Evolutionary conservation across 768 basidiomycete species (phyloP).

Genomic region (Suillus discolor): DNA sequence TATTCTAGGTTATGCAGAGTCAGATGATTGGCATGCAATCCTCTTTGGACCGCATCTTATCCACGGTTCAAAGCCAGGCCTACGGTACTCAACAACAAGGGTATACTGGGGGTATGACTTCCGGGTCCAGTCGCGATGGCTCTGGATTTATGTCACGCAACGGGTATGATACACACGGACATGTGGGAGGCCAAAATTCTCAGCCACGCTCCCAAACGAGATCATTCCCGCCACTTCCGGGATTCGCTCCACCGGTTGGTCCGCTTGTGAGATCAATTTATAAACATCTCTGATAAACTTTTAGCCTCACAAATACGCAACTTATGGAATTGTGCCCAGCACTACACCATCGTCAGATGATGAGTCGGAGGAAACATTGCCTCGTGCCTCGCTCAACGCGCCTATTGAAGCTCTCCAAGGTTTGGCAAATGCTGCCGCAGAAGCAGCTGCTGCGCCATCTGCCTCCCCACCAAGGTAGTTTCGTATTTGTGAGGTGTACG

Average conservation of each 20-base stretch:
- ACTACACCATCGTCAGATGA: slow-evolving; percentile 87
- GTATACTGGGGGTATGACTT: slow-evolving; percentile 16
- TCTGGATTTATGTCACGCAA: slow-evolving; percentile 33
- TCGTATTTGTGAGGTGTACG: not conserved
- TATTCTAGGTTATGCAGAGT: slow-evolving; percentile 79
- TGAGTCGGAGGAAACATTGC: slow-evolving; percentile 88
- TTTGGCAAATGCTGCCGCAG: slow-evolving; percentile 92
- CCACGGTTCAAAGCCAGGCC: slow-evolving; percentile 54
- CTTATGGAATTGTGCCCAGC: slow-evolving; percentile 87
- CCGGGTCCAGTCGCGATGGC: slow-evolving; percentile 28
- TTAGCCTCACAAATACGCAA: slow-evolving; percentile 87
- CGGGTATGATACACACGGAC: slow-evolving; percentile 38
- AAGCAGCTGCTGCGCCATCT: slow-evolving; percentile 83
- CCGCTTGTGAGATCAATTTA: slow-evolving; percentile 15
- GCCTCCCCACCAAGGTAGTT: slow-evolving; percentile 59
- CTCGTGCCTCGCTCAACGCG: slow-evolving; percentile 81
- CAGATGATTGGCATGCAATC: slow-evolving; percentile 96
- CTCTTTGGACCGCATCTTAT: slow-evolving; percentile 80
- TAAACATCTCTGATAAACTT: slow-evolving; percentile 20
- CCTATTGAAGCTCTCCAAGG: slow-evolving; percentile 95
- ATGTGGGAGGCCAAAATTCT: slow-evolving; percentile 25
- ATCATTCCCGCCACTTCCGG: slow-evolving; percentile 84
- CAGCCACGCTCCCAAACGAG: slow-evolving; percentile 36
- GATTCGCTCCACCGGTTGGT: slow-evolving; percentile 87
- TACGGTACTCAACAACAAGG: slow-evolving; percentile 33